Percentiles rank a stretch among this genome's conserved stretches.
Evolutionary conservation across 1,284 basidiomycete species (phyloP).

Genomic region (Ustilago curta): DNA sequence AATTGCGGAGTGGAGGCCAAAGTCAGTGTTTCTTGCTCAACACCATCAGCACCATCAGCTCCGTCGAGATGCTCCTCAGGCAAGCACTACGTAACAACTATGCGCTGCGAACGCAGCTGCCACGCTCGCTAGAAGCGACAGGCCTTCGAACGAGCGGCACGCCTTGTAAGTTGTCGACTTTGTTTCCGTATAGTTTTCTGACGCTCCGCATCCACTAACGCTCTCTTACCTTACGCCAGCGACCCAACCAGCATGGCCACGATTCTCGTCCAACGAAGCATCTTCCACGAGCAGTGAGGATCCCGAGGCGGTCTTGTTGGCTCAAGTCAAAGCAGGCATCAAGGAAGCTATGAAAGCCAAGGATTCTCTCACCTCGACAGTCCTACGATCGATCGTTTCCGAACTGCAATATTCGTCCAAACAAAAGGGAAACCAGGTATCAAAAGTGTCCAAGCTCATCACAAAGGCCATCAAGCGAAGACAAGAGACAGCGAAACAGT

Average conservation of each 20-base stretch:
- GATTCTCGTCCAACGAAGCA: conserved; percentile 34
- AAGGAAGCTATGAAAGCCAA: conserved; percentile 61
- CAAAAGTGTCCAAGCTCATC: conserved; percentile 45
- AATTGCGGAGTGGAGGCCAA: conserved; percentile 37
- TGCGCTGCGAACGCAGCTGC: conserved; percentile 31
- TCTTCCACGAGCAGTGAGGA: conserved; percentile 18
- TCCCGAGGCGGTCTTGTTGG: conserved; percentile 43
- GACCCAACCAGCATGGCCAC: conserved; percentile 18
- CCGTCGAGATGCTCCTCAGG: conserved; percentile 30
- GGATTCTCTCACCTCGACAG: conserved; percentile 52
- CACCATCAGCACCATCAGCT: not conserved
- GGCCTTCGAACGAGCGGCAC: conserved; percentile 14
- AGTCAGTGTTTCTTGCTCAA: conserved; percentile 4
- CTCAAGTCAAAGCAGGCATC: conserved; percentile 52
- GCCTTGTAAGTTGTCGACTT: conserved; percentile 14
- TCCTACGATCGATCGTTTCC: conserved; percentile 54
- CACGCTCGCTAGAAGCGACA: conserved; percentile 29
- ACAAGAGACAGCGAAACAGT: conserved; percentile 53
- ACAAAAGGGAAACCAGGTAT: conserved; percentile 44
- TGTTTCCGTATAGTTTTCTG: not conserved
- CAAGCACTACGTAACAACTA: conserved; percentile 41
- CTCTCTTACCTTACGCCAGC: conserved; percentile 1
- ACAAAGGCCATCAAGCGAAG: conserved; percentile 55
- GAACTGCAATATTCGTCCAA: conserved; percentile 60
- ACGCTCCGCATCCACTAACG: not conserved